These are phyloP conservation scores for Strobilomyces echinocephalus DNA, from an alignment of 768 basidiomycete genomes.

Conservation along the genomic window DNA sequence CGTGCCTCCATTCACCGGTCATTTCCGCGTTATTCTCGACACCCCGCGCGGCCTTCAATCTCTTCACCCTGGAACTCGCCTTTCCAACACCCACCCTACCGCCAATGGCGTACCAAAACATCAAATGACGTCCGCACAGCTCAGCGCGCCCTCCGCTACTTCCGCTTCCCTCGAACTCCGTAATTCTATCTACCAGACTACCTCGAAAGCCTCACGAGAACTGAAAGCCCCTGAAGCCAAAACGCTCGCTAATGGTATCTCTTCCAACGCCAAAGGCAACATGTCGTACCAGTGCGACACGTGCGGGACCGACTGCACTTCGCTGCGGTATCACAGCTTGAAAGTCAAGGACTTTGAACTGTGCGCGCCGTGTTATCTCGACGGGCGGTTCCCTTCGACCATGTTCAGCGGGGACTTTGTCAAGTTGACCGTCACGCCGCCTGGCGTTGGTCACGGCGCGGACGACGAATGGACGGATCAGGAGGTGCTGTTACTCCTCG, in stretches of 20 bases:
- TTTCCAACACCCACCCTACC: constrained; percentile 39
- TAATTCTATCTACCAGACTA: constrained; percentile 83
- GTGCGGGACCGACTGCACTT: constrained; percentile 90
- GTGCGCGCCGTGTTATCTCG: constrained; percentile 89
- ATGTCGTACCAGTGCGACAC: constrained; percentile 81
- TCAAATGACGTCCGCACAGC: constrained; percentile 19
- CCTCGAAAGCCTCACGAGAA: constrained; percentile 74
- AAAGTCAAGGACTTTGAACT: constrained; percentile 90
- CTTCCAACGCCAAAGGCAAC: constrained; percentile 44
- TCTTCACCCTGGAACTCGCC: constrained; percentile 76
- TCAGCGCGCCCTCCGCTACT: constrained; percentile 18
- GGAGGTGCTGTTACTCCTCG: constrained; percentile 83
- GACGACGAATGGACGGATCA: constrained; percentile 86
- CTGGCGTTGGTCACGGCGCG: constrained; percentile 33
- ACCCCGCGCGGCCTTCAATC: constrained; percentile 95
- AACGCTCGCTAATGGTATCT: constrained; percentile 49
- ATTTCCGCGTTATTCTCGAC: constrained; percentile 96
- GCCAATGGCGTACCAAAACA: constrained; percentile 47
- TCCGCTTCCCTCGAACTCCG: constrained; percentile 84
- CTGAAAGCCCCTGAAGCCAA: constrained; percentile 66
- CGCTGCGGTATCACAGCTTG: constrained; percentile 84
- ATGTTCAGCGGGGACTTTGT: constrained; percentile 99
- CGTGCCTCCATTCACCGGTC: constrained; percentile 96
- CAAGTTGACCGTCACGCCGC: constrained; percentile 52
- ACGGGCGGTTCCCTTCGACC: constrained; percentile 92